phyloP scores from a whole-genome alignment of 352 stramenopile genomes.

The Phytophthora pistaciae region DNA sequence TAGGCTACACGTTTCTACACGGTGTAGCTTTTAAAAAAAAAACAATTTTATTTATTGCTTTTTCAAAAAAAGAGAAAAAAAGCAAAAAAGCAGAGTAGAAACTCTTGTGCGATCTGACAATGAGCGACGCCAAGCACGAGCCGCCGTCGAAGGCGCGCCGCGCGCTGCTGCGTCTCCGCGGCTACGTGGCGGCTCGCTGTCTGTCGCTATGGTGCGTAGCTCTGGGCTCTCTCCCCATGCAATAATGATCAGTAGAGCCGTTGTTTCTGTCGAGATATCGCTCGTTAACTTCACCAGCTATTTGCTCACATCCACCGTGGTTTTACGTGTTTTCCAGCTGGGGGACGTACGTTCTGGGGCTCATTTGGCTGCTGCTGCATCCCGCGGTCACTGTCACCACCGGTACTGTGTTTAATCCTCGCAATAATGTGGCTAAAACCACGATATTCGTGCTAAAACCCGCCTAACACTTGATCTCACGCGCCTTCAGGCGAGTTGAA shows the following conservation, averaged over 20 bases:
- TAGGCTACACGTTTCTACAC: no score
- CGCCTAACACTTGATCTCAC: neutral
- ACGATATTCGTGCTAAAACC: neutral
- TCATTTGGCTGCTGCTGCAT: slow-evolving; percentile 86
- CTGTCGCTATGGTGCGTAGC: slow-evolving; percentile 51
- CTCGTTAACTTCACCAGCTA: neutral
- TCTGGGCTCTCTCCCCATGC: slow-evolving; percentile 3
- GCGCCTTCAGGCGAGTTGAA: slow-evolving; percentile 68
- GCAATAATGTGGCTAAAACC: neutral
- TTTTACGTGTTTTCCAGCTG: slow-evolving; percentile 48
- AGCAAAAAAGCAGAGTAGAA: neutral
- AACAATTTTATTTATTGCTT: no score
- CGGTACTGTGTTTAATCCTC: slow-evolving; percentile 28
- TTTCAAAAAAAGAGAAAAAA: no score
- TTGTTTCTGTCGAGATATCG: slow-evolving; percentile 4
- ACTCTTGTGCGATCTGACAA: neutral
- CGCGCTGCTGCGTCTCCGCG: slow-evolving; percentile 35
- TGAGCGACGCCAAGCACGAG: slow-evolving; percentile 1
- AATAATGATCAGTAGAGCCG: neutral
- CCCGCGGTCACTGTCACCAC: slow-evolving; percentile 82
- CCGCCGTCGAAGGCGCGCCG: slow-evolving; percentile 33
- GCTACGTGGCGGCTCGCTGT: slow-evolving; percentile 34
- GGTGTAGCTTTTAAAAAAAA: no score
- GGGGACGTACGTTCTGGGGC: slow-evolving; percentile 67
- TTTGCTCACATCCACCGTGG: neutral